Base-by-base conservation (phyloP, 345 rosid genomes). In the Streptanthus diversifolius region DNA sequence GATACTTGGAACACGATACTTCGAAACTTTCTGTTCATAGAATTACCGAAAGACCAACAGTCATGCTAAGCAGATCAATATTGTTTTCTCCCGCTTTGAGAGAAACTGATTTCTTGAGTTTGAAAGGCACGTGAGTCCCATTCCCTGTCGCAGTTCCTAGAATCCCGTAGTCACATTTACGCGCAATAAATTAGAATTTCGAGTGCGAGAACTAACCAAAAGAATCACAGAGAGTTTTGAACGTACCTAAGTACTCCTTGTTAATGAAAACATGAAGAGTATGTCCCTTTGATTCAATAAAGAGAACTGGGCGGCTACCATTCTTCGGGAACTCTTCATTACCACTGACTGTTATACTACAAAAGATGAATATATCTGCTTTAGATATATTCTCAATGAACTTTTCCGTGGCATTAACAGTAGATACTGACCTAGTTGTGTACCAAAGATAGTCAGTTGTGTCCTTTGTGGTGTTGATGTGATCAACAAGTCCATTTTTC, bases 371-470 rank as follows among this genome's bases (percentile, higher is more conserved):
- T 73, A 35, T 14, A 33, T 77, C 1, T 66, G 59, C 72, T 37
- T 72, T 25, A 58, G 76, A 13, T 45, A 48, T 39, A 35, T 48
- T 55, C 70, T 61, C 47, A 22, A 36, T 17, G 11, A 49, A 8
- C 11, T 64, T 63, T 18, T 21, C n/a, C 7, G 22, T 4, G 1
- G 7, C 27, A 21, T 15, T 39, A 21, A 51, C 30, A 59, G 45
- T 5, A 35, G 12, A 70, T 30, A 81, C 86, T 64, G 74, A 95
- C 99, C 97, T 95, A 80, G 88, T 87, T 40, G 93, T 91, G 76
- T 88, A 87, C 99, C 99, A 95, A 59, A 95, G 95, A 81, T 95
- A 95, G 81, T 91, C 99, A 14, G 96, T 87, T 25, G 89, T 78
- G 77, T 91, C 92, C 77, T 81, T 82, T 41, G 99, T 91, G 78